A percentile compares a stretch with the other conserved stretches of the same genome.
Conservation (phyloP, 768 basidiomycete genomes). For the Floccularia luteovirens region DNA sequence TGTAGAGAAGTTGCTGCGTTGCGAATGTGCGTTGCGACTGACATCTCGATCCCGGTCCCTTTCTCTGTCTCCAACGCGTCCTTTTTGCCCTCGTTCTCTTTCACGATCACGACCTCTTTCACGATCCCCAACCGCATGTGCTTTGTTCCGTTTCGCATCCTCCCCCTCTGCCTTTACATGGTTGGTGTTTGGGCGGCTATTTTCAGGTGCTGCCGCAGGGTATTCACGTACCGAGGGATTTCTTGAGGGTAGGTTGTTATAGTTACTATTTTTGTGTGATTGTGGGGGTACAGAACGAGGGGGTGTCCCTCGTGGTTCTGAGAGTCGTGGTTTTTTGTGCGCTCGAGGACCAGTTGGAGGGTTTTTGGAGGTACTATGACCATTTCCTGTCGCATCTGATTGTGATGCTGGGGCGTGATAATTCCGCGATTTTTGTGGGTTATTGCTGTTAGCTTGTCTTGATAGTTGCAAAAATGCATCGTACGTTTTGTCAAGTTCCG, state of each 20-base stretch:
- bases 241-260: background rate
- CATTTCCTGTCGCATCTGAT: slow-evolving; percentile 17
- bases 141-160: slow-evolving; percentile 37
- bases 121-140: slow-evolving; percentile 31
- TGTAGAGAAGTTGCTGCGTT: slow-evolving; percentile 23
- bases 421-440: slow-evolving; percentile 39
- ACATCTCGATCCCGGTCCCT: slow-evolving; percentile 21
- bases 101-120: slow-evolving; percentile 23
- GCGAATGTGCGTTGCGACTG: slow-evolving; percentile 11
- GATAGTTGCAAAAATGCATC: slow-evolving; percentile 45
- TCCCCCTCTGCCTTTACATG: slow-evolving; percentile 48
- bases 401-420: slow-evolving; percentile 27
- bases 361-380: slow-evolving; percentile 33
- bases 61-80: slow-evolving; percentile 7
- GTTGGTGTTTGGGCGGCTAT: slow-evolving; percentile 13
- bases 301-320: slow-evolving; percentile 36
- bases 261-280: slow-evolving; percentile 12
- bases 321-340: slow-evolving; percentile 71
- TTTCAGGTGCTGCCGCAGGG: slow-evolving; percentile 14
- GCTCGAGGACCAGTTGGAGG: slow-evolving; percentile 78
- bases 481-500: slow-evolving; percentile 73
- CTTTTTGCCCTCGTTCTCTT: slow-evolving; percentile 11
- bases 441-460: slow-evolving; percentile 31
- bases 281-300: slow-evolving; percentile 17
- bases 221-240: slow-evolving; percentile 12